phyloP scores from a whole-genome alignment of 257 asterid genomes.

The Nicotiana paniculata region DNA sequence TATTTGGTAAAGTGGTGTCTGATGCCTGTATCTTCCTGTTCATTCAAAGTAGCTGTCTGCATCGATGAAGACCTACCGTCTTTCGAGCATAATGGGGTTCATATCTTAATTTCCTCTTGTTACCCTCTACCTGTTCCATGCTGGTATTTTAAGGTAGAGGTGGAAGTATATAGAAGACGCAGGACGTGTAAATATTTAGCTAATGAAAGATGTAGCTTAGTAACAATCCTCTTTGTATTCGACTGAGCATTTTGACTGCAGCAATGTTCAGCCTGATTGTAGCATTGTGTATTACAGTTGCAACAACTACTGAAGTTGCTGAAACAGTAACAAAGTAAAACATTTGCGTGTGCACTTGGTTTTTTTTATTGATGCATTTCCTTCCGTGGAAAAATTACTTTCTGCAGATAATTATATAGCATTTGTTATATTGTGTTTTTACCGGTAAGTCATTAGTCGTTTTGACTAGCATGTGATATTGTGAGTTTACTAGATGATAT shows the following conservation, averaged over 20 bases:
- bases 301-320: not conserved
- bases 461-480: too few species aligned
- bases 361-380: not conserved
- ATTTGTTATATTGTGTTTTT: not conserved
- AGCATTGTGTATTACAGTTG: not conserved
- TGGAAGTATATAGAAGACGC: not conserved
- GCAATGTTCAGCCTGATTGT: not conserved
- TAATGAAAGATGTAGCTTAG: not conserved
- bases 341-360: not conserved
- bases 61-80: not conserved
- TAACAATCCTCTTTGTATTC: not conserved
- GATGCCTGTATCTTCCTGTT: not conserved
- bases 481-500: too few species aligned
- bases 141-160: not conserved
- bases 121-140: not conserved
- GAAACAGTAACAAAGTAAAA: not conserved
- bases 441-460: too few species aligned
- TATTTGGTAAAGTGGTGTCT: not conserved
- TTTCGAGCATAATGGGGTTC: not conserved
- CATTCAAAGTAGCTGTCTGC: not conserved
- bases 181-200: constrained; percentile 4
- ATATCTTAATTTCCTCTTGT: not conserved
- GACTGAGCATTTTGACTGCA: not conserved
- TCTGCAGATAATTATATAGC: not conserved
- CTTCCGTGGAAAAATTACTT: not conserved